A percentile compares a stretch with the other conserved stretches of the same genome.
Conservation (phyloP, 2,329 filamentous ascomycete species). For the Thielaviopsis ethacetica region DNA sequence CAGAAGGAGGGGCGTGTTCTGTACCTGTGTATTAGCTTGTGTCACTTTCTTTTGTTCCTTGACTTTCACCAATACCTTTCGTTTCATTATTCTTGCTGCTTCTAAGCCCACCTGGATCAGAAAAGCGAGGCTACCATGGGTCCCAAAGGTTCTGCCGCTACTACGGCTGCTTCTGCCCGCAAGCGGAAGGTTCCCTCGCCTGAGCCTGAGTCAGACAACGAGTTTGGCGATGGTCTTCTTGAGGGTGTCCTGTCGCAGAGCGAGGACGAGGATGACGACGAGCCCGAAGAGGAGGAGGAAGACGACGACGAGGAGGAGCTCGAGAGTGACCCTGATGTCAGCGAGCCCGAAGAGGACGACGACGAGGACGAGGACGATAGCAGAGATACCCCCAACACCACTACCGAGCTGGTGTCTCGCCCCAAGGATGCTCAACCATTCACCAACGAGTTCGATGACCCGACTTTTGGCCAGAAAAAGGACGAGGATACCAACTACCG, state of each 20-base stretch:
- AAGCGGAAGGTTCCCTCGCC: slow-evolving; percentile 50
- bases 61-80: neutral
- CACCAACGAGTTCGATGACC: slow-evolving; percentile 19
- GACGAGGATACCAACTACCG: slow-evolving; percentile 27
- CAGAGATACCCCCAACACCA: slow-evolving; percentile 24
- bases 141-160: slow-evolving; percentile 1
- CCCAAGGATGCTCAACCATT: slow-evolving; percentile 17
- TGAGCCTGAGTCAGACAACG: slow-evolving; percentile 42
- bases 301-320: slow-evolving; percentile 24
- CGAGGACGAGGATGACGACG: slow-evolving; percentile 41
- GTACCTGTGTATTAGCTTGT: neutral
- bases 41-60: neutral
- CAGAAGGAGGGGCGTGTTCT: neutral
- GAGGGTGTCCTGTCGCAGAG: slow-evolving; percentile 40
- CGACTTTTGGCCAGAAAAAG: slow-evolving; percentile 12
- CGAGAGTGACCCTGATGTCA: slow-evolving; percentile 24
- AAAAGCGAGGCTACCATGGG: neutral
- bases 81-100: neutral
- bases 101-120: neutral
- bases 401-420: slow-evolving; percentile 17
- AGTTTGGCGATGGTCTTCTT: slow-evolving; percentile 37
- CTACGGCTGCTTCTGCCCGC: slow-evolving; percentile 19
- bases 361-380: slow-evolving; percentile 24
- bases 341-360: slow-evolving; percentile 22
- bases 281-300: slow-evolving; percentile 19